Percentiles rank a stretch among this genome's conserved stretches.
Evolutionary conservation across 2,329 filamentous ascomycete genomes (phyloP).

Genomic region (Dothidotthia symphoricarpi): DNA sequence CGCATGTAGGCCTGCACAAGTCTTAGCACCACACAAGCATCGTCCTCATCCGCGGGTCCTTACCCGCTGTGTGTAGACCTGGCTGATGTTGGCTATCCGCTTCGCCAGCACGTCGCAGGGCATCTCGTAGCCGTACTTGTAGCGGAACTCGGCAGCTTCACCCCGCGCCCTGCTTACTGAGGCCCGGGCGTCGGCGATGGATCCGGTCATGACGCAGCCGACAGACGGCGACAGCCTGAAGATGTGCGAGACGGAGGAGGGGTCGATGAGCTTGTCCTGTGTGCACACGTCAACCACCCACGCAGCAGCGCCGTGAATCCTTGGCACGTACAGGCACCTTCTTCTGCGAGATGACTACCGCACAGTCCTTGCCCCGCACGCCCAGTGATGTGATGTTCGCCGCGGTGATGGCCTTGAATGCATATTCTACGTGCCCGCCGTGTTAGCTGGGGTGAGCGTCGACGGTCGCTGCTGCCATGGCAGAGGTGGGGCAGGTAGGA

Average conservation of each 20-base stretch:
- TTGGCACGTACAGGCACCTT: slow-evolving; percentile 83
- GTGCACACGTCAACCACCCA: slow-evolving; percentile 8
- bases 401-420: slow-evolving; percentile 99
- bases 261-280: slow-evolving; percentile 98
- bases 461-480: neutral
- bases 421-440: slow-evolving; percentile 73
- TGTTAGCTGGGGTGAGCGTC: slow-evolving; percentile 16
- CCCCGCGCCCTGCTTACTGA: slow-evolving; percentile 89
- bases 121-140: slow-evolving; percentile 99
- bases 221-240: slow-evolving; percentile 96
- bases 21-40: slow-evolving; percentile 29
- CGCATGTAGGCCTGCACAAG: slow-evolving; percentile 83
- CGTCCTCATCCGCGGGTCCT: slow-evolving; percentile 26
- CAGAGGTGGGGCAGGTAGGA: slow-evolving; percentile 1
- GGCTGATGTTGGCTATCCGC: slow-evolving; percentile 96
- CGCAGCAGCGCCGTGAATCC: slow-evolving; percentile 1
- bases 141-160: slow-evolving; percentile 95
- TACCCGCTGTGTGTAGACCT: slow-evolving; percentile 97
- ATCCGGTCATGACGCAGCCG: slow-evolving; percentile 97
- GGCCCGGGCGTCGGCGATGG: slow-evolving; percentile 93
- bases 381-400: slow-evolving; percentile 99
- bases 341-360: slow-evolving; percentile 97
- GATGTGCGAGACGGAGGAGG: slow-evolving; percentile 93
- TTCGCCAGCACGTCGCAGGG: slow-evolving; percentile 95
- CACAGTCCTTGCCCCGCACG: slow-evolving; percentile 92